Evolutionary conservation across 2,329 filamentous ascomycete genomes (phyloP), one percentile per base, ranked within the genome.

Genomic region (Penicillium sp.): DNA sequence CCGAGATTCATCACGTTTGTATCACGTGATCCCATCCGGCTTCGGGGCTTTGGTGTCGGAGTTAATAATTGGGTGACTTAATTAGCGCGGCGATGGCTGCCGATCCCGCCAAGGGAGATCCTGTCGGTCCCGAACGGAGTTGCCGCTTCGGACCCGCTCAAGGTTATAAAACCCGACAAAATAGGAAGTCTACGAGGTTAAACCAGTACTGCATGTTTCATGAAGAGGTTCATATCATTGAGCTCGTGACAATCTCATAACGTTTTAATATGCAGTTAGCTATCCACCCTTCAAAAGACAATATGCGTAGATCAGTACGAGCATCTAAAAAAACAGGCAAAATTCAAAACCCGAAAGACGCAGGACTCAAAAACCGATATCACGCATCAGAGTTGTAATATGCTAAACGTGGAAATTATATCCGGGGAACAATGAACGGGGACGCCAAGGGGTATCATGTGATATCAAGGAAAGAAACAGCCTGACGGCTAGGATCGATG

Each of bases 401-500:
- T 51, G 33, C 35, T 38, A n/a, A 56, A 43, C 19, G 10, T 14
- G 25, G 4, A 30, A 10, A 48, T 40, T 10, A 19, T 30, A 54
- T 35, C 30, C 13, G 6, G 26, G 11, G 38, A 51, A 48, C 28
- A 52, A 37, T 48, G 52, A 46, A 28, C n/a, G 51, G 53, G n/a
- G 45, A 48, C 43, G 55, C 54, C 48, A 55, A 55, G 54, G 61
- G 63, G 65, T 67, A 64, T 64, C 61, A 64, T 63, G 48, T 19
- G 59, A 19, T 58, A 46, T 46, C 57, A 58, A 58, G 48, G 45
- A 52, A 61, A 58, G 61, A 49, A 51, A 54, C 37, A 51, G 19
- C 52, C 52, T 40, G 46, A 8, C 26, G 35, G 35, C 63, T 66
- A 74, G 37, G 49, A 69, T 60, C 72, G 68, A 55, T 71, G 70